Evolutionary conservation across 768 basidiomycete species (phyloP), one percentile per base, ranked within the genome.

Genomic region (Boletus reticuloceps): DNA sequence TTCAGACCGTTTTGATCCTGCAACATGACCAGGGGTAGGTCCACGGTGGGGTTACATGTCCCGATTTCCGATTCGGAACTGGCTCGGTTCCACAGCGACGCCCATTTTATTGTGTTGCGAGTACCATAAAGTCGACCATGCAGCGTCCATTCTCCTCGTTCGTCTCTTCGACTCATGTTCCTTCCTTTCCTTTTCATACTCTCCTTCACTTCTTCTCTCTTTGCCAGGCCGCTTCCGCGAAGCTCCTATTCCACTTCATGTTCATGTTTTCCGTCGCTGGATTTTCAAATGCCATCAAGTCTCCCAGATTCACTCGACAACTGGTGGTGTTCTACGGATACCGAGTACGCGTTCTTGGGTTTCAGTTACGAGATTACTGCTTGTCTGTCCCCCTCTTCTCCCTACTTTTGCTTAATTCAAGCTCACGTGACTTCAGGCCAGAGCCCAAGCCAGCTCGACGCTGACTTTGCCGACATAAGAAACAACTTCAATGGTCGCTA

Each of bases 341-440:
- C 79, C 1, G 89, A 91, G 65, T 89, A 88, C 60, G 89, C 81
- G 0, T 91, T 91, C 65, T 70, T 90, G 47, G 89, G 88, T 0
- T 86, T 91, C 69, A 86, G 86, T 66, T 91, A 91, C 60, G 88
- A 88, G 62, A 76, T 90, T 22, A 80, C 83, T 40, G 76, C 72
- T 12, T 89, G 87, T 86, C 60, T 47, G 81, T 69, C 29, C 31
- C 49, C 2, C 6, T 39, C 36, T 17, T 41, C 11, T 43, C 16
- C 20, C 19, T 20, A 29, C 48, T 41, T 4, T 16, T 2, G 19
- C 29, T n/a, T 43, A 14, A 6, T 14, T 12, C 11, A 43, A 38
- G 48, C 46, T 66, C 50, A 61, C 39, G 2, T 17, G 11, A 6
- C 20, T 6, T 31, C 47, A 88, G 86, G 88, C 57, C 87, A 87